These are phyloP conservation scores for Ceriops tagal DNA, from an alignment of 345 rosid species.

Conservation along the genomic window DNA sequence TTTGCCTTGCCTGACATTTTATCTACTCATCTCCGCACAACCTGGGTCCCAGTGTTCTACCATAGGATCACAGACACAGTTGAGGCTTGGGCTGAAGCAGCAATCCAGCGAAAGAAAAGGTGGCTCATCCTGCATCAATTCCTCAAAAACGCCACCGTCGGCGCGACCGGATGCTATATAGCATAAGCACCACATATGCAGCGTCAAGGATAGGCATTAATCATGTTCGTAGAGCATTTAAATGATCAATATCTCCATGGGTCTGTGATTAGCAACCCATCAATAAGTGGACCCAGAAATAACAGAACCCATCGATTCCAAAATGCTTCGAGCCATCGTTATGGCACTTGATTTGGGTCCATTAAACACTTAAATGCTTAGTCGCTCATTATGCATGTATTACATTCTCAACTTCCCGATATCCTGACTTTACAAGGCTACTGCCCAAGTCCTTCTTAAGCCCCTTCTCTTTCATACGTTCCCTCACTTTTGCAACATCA, in stretches of 20 bases:
- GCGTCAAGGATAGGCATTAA: neutral
- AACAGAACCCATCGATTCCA: neutral
- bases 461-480: conserved; percentile 38
- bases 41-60: too few relatives aligned
- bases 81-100: too few relatives aligned
- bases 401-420: conserved; percentile 15
- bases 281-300: neutral
- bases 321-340: neutral
- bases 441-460: conserved; percentile 39
- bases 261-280: neutral
- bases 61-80: too few relatives aligned
- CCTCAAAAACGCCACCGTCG: too few relatives aligned
- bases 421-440: conserved; percentile 32
- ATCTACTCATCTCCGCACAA: too few relatives aligned
- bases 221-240: too few relatives aligned
- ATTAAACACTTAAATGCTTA: neutral
- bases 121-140: too few relatives aligned
- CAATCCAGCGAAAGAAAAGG: too few relatives aligned
- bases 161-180: too few relatives aligned
- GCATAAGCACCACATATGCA: neutral
- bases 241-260: too few relatives aligned
- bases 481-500: conserved; percentile 38
- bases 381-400: neutral
- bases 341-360: neutral
- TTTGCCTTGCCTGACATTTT: too few relatives aligned